Percentiles rank a stretch among this genome's conserved stretches.
phyloP scores from a whole-genome alignment of 1,284 basidiomycete species.

The Moesziomyces antarcticus region DNA sequence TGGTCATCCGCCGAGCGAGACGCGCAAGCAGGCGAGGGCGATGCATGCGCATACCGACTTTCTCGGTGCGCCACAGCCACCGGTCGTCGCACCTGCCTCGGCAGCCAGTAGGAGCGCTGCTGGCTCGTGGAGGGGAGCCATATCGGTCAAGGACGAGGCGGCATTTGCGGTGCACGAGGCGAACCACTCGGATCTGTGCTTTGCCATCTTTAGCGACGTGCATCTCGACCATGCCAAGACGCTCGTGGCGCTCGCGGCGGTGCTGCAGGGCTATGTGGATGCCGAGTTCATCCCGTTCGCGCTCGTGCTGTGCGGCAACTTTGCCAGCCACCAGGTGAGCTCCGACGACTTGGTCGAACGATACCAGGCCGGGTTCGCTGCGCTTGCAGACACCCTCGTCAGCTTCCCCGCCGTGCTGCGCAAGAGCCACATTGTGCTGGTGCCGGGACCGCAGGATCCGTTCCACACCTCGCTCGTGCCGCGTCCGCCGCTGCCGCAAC shows the following conservation, averaged over 20 bases:
- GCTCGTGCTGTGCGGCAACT: conserved; percentile 94
- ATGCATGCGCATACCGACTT: conserved; percentile 70
- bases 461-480: conserved; percentile 77
- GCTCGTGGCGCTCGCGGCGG: conserved; percentile 79
- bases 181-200: conserved; percentile 72
- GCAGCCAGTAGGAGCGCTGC: conserved; percentile 9
- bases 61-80: conserved; percentile 74
- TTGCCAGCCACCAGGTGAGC: conserved; percentile 80
- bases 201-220: conserved; percentile 94
- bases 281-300: conserved; percentile 81
- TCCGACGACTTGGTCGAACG: conserved; percentile 80
- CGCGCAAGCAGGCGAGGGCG: conserved; percentile 43
- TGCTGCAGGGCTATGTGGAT: conserved; percentile 92
- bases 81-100: conserved; percentile 6
- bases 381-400: conserved; percentile 83
- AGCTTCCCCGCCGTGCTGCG: conserved; percentile 81
- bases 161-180: conserved; percentile 67
- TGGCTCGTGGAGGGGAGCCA: conserved; percentile 73
- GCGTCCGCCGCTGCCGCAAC: conserved; percentile 71
- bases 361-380: conserved; percentile 74
- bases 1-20: conserved; percentile 83
- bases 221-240: conserved; percentile 92
- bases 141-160: conserved; percentile 92
- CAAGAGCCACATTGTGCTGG: conserved; percentile 87
- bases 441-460: conserved; percentile 92